Evolutionary conservation across 305 asterid species (phyloP).

Genomic region (Fraxinus velutina): DNA sequence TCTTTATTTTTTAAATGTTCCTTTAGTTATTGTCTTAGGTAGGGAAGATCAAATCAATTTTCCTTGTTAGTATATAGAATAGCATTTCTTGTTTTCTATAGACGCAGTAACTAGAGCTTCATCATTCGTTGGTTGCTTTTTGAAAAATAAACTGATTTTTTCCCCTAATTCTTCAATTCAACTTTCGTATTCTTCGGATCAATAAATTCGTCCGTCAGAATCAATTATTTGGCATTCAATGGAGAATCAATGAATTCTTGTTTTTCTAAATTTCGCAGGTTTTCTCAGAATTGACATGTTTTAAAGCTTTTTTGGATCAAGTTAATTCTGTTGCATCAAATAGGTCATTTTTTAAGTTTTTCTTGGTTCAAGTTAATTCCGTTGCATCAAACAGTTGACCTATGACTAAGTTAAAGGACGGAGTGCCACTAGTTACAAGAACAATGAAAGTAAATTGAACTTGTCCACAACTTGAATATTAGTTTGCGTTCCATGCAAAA

Average conservation of each 20-base stretch:
- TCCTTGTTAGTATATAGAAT: background rate
- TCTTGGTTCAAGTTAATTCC: background rate
- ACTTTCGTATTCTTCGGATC: background rate
- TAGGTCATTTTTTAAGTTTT: background rate
- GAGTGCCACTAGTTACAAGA: background rate
- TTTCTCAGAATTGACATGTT: background rate
- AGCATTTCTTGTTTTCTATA: background rate
- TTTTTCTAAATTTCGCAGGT: background rate
- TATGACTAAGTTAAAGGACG: background rate
- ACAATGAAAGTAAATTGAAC: background rate
- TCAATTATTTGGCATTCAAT: background rate
- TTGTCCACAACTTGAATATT: background rate
- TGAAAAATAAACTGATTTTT: background rate
- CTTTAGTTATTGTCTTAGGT: background rate
- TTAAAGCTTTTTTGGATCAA: background rate
- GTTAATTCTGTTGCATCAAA: background rate
- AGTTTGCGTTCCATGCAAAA: conserved; percentile 6
- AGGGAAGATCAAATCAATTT: background rate
- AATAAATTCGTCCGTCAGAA: background rate
- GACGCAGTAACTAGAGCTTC: background rate
- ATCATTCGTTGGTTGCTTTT: background rate
- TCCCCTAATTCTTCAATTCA: background rate
- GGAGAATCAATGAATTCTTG: background rate
- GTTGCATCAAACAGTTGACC: background rate
- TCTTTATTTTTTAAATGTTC: background rate